Percentiles rank a stretch among this genome's conserved stretches.
Evolutionary conservation across 179 eudicot species (phyloP).

Genomic region (Silene coronaria): DNA sequence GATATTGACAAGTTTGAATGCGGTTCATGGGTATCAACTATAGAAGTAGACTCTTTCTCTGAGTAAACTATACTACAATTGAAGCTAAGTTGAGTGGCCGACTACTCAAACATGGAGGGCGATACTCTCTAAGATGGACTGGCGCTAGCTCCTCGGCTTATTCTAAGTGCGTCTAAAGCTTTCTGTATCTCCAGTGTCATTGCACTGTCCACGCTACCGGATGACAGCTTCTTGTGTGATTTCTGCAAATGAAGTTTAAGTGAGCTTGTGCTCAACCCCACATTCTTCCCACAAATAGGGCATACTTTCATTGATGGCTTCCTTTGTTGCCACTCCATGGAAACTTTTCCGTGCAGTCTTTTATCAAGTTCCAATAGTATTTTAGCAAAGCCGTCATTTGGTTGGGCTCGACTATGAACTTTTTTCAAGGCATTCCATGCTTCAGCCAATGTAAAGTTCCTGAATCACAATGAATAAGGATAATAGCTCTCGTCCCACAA

Average conservation of each 20-base stretch:
- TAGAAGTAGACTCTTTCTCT: no score
- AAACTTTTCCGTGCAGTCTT: conserved; percentile 70
- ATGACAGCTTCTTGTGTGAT: conserved; percentile 77
- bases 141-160: conserved; percentile 64
- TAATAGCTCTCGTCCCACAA: neutral
- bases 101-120: conserved; percentile 30
- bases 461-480: conserved; percentile 25
- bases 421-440: conserved; percentile 90
- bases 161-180: conserved; percentile 61
- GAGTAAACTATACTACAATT: neutral
- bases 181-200: conserved; percentile 97
- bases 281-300: conserved; percentile 91
- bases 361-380: conserved; percentile 66
- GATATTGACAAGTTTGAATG: no score
- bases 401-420: conserved; percentile 92
- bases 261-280: conserved; percentile 93
- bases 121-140: conserved; percentile 82
- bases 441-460: conserved; percentile 65
- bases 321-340: conserved; percentile 99
- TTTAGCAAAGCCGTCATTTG: conserved; percentile 93
- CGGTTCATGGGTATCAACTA: no score
- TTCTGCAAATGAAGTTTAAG: conserved; percentile 95
- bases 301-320: conserved; percentile 87
- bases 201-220: conserved; percentile 98
- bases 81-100: no score